Base-by-base conservation (phyloP, 495 filamentous ascomycete species). In the Aeminium ludgeri region DNA sequence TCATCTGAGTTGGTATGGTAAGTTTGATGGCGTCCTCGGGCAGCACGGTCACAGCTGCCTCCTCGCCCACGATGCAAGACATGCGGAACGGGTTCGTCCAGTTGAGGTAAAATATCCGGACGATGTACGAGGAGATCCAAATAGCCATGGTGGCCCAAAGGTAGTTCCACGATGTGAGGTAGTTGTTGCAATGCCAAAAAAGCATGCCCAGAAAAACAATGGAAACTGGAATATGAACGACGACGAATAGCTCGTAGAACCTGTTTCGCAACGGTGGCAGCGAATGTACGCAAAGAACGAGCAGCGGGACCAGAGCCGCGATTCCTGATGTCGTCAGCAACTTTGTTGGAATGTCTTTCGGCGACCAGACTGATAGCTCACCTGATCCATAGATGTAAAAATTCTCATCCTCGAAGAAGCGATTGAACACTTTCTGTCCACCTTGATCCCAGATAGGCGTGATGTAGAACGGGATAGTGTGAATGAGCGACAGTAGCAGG, bases 101-200 rank as follows among this genome's bases (percentile, higher is more conserved):
- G 54, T 93, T 93, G 41, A 91, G 67, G 41, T 83, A 87, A 58
- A 64, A 58, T 13, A 65, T 34, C 1, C 62, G 59, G 48, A 58
- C 41, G 10, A 54, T 8, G 36, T 60, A 62, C 0, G 58, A 62
- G 32, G 75, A 72, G 1, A 89, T 45, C 76, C 84, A 89, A 53
- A 94, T 84, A 27, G 65, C 82, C 29, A 85, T 62, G 0, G 84
- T 89, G 8, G 82, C 76, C 51, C 68, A 89, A 7, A 96, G 69
- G 51, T 95, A 96, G 57, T 73, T 66, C 87, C 89, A 96, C 5
- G 86, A 91, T 12, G 75, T 76, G 20, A 96, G 66, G 55, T 82
- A 91, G 58, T 96, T 94, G 51, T 83, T 76, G 50, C 80, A 89
- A 59, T 96, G 87, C 87, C 87, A 96, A 60, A 96, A 92, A 12